These are phyloP conservation scores for Amanita rubescens DNA, from an alignment of 768 basidiomycete genomes.

Conservation along the genomic window DNA sequence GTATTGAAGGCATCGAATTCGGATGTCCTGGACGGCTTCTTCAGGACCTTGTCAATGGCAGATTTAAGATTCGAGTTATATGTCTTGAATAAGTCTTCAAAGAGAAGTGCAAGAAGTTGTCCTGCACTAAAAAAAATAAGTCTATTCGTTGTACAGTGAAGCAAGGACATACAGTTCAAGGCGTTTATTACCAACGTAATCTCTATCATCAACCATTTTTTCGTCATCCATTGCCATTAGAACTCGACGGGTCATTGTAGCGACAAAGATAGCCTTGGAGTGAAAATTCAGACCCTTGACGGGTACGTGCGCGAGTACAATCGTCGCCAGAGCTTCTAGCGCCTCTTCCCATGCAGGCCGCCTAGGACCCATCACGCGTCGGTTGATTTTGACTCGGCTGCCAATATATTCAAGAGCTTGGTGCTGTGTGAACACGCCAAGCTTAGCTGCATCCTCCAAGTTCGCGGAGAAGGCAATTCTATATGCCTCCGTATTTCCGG, in stretches of 20 bases:
- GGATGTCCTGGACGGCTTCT: slow-evolving; percentile 89
- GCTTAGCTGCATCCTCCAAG: slow-evolving; percentile 88
- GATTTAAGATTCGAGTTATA: slow-evolving; percentile 95
- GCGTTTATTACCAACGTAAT: slow-evolving; percentile 99
- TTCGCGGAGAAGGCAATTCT: slow-evolving; percentile 82
- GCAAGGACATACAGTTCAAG: slow-evolving; percentile 75
- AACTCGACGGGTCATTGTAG: slow-evolving; percentile 94
- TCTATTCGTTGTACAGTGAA: slow-evolving; percentile 7
- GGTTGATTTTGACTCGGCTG: slow-evolving; percentile 82
- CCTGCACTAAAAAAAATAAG: slow-evolving; percentile 60
- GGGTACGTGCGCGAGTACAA: slow-evolving; percentile 94
- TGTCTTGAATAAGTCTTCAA: slow-evolving; percentile 98
- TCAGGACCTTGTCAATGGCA: slow-evolving; percentile 93
- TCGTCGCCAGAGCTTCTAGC: slow-evolving; percentile 91
- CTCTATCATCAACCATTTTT: slow-evolving; percentile 95
- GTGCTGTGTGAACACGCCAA: slow-evolving; percentile 85
- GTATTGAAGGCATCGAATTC: slow-evolving; percentile 94
- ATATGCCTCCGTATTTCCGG: slow-evolving; percentile 86
- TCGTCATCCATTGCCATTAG: slow-evolving; percentile 96
- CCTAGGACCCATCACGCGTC: slow-evolving; percentile 71
- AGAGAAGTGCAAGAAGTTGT: slow-evolving; percentile 89
- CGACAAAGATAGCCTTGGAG: slow-evolving; percentile 93
- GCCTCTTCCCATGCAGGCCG: slow-evolving; percentile 93
- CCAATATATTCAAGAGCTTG: slow-evolving; percentile 97
- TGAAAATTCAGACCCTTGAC: slow-evolving; percentile 85